Base-by-base conservation (phyloP, 1,284 basidiomycete genomes). In the Fomitopsis betulina region DNA sequence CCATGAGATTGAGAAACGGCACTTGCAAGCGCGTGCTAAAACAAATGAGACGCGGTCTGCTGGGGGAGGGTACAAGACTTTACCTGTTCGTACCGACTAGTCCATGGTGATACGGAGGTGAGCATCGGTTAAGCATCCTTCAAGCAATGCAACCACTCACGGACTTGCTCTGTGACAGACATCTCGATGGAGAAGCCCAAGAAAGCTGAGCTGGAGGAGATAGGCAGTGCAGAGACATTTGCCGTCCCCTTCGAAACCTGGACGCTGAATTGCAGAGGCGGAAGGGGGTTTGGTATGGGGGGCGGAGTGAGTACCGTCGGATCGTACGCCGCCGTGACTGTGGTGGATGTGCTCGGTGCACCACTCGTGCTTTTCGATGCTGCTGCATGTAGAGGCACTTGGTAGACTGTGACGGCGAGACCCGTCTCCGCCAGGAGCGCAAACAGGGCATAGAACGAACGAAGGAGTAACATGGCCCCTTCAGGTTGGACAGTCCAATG, bases 101-200 rank as follows among this genome's bases (percentile, higher is more conserved):
- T 7, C 19, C 13, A 30, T 8, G 32, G 3, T 2, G 7, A 17
- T 56, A 42, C 53, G 17, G 23, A 15, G 19, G 17, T n/a, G 25
- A 27, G 42, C 25, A 5, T 43, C 40, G 47, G n/a, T 15, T 50
- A 21, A 56, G 21, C 10, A 21, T 40, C 8, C 37, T 25, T 19
- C 33, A 23, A n/a, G 56, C 27, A 33, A 54, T 35, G 47, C 3
- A 21, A 9, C 21, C 32, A 82, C 85, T 71, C 68, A 86, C 85
- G 71, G 55, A 88, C 74, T 73, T 84, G 81, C 61, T 81, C 80
- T 0, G 80, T 81, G 13, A 91, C 85, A 21, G 85, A 87, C 76
- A 90, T 79, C 70, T 91, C 89, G 54, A 91, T 77, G 0, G 85
- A 87, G 64, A 90, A 89, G 0, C 89, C 88, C 56, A 85, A 73